A percentile compares a stretch with the other conserved stretches of the same genome.
Evolutionary conservation across 192 early-diverging fungal species (phyloP).

Genomic region (Spizellomyces sp.): DNA sequence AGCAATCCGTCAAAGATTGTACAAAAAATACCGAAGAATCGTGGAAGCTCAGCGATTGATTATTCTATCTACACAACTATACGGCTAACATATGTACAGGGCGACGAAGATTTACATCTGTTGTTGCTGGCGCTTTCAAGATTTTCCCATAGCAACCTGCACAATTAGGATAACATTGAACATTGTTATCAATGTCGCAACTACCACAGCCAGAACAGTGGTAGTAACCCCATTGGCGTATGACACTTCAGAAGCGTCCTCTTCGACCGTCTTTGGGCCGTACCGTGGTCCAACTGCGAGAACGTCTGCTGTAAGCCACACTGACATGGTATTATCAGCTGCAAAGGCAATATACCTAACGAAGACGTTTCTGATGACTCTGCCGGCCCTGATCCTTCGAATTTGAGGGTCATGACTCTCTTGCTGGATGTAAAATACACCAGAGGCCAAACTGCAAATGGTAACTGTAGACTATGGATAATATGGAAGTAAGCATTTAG

Average conservation of each 20-base stretch:
- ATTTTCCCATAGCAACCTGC: conserved; percentile 20
- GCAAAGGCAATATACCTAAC: neutral
- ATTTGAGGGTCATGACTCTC: conserved; percentile 41
- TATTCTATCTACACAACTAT: too few relatives aligned
- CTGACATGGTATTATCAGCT: neutral
- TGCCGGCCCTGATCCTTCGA: neutral
- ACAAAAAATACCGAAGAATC: too few relatives aligned
- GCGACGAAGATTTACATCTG: too few relatives aligned
- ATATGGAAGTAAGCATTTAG: neutral
- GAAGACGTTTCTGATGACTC: neutral
- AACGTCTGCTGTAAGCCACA: neutral
- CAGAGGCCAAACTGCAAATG: conserved; percentile 82
- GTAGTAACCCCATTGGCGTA: conserved; percentile 19
- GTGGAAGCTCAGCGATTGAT: too few relatives aligned
- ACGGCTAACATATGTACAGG: too few relatives aligned
- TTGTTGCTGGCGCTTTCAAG: too few relatives aligned
- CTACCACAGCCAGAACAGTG: conserved; percentile 17
- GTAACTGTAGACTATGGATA: conserved; percentile 68
- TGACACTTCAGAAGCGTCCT: neutral
- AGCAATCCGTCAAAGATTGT: too few relatives aligned
- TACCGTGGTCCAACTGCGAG: too few relatives aligned
- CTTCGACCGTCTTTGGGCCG: conserved; percentile 5
- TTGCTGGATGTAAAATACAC: conserved; percentile 64
- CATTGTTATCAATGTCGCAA: conserved; percentile 34
- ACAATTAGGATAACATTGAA: conserved; percentile 40